Percentiles rank a stretch among this genome's conserved stretches.
Evolutionary conservation across 306 rosid genomes (phyloP).

Genomic region (Cucumis hystrix): DNA sequence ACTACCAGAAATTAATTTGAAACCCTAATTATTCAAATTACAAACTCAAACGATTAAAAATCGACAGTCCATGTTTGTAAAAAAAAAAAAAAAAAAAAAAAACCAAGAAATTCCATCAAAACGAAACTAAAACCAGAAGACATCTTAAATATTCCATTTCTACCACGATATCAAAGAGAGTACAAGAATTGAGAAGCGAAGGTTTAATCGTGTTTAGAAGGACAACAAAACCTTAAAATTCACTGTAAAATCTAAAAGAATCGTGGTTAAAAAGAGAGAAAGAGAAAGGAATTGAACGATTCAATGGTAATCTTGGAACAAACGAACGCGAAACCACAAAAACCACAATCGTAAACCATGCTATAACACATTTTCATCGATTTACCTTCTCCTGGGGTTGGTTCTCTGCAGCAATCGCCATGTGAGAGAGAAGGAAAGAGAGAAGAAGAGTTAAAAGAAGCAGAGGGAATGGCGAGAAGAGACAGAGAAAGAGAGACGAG

Average conservation of each 20-base stretch:
- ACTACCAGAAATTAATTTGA: not conserved
- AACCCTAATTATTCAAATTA: not conserved
- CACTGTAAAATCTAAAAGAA: not conserved
- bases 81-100: not conserved
- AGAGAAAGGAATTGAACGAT: not conserved
- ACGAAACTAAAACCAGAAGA: not conserved
- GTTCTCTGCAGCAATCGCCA: constrained; percentile 73
- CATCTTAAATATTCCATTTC: not conserved
- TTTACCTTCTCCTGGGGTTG: constrained; percentile 56
- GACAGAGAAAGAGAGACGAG: constrained; percentile 5
- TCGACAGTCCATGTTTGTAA: not conserved
- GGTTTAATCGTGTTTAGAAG: not conserved
- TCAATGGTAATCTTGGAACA: not conserved
- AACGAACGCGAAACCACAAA: not conserved
- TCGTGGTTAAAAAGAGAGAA: not conserved
- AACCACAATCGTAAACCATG: not conserved
- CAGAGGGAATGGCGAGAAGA: not conserved
- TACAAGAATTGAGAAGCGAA: not conserved
- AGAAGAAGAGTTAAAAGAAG: not conserved
- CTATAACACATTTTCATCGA: not conserved
- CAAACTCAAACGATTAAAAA: not conserved
- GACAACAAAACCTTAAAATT: not conserved
- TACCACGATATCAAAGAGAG: not conserved
- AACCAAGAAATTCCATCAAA: not conserved
- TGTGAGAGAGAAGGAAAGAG: constrained; percentile 8